A percentile compares a stretch with the other conserved stretches of the same genome.
phyloP scores from a whole-genome alignment of 176 grass and related monocot genomes.

The Oryza coarctata region DNA sequence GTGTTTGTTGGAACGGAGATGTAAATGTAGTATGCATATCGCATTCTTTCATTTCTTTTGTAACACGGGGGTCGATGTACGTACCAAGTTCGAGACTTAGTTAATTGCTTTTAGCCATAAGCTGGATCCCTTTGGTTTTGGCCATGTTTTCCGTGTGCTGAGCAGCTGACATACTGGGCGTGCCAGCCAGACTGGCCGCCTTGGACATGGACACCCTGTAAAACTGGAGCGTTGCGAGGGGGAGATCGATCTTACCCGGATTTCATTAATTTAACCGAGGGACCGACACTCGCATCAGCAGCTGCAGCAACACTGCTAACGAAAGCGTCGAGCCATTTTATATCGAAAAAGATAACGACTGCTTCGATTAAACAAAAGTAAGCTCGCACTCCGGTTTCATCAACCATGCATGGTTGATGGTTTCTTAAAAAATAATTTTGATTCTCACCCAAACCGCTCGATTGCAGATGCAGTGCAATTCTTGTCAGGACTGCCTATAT shows the following conservation, averaged over 20 bases:
- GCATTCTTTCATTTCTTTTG: constrained; percentile 51
- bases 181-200: not conserved
- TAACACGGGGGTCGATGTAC: not conserved
- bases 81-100: constrained; percentile 1
- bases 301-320: not conserved
- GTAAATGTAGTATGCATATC: constrained; percentile 38
- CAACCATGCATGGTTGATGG: not conserved
- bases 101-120: not conserved
- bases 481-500: too few species aligned
- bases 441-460: not conserved
- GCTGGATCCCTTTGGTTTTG: not conserved
- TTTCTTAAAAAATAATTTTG: not conserved
- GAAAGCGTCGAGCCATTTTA: not conserved
- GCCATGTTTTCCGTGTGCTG: not conserved
- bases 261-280: not conserved
- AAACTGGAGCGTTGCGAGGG: not conserved
- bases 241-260: not conserved
- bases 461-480: too few species aligned
- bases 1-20: not conserved
- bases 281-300: constrained; percentile 8
- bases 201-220: not conserved
- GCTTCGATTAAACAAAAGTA: not conserved
- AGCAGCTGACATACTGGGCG: not conserved
- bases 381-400: not conserved
- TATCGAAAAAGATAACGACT: too few species aligned